Base-by-base conservation (phyloP, 148 eudicot genomes). In the Rhododendron griersonianum region DNA sequence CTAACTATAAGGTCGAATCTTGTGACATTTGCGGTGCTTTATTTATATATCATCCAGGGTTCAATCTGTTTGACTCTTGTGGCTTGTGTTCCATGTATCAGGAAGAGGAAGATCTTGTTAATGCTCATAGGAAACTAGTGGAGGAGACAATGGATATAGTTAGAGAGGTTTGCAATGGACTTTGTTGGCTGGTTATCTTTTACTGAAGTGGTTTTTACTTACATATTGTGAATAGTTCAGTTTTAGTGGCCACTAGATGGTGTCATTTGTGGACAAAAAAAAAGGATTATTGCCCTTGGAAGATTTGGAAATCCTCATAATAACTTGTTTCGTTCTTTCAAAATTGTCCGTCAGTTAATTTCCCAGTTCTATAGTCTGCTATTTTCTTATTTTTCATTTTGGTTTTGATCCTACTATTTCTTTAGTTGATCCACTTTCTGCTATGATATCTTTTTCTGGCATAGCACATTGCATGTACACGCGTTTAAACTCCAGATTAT, bases 71-170 rank as follows among this genome's bases (percentile, higher is more conserved):
- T 45, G 35, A 85, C 61, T 48, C 28, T 35, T 16, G 71, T 78
- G 71, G 82, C 73, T 57, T 78, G 50, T 78, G 37, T 18, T 84
- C 11, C 28, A 37, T 55, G 47, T 84, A 67, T 78, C 91, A 97
- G 99, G 99, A 97, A 88, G 99, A 97, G 91, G 99, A 97, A 90
- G 99, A 97, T 90, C 98, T 97, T 91, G 98, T 97, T 55, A 93
- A 88, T 89, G 98, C 98, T 81, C 99, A 97, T 86, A 89, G 99
- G 83, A 97, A 88, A 89, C 99, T 94, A 90, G 99, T 97, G 83
- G 99, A 97, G 91, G 96, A 95, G 87, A 97, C 99, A 41, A 94
- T 97, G 99, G 96, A 95, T 84, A 93, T 95, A 74, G 99, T 97
- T 84, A 89, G 93, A 93, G 98, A 95, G 98, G 99, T 97, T 48